phyloP scores from a whole-genome alignment of 176 grass and related monocot genomes.

The Urochloa ruziziensis region DNA sequence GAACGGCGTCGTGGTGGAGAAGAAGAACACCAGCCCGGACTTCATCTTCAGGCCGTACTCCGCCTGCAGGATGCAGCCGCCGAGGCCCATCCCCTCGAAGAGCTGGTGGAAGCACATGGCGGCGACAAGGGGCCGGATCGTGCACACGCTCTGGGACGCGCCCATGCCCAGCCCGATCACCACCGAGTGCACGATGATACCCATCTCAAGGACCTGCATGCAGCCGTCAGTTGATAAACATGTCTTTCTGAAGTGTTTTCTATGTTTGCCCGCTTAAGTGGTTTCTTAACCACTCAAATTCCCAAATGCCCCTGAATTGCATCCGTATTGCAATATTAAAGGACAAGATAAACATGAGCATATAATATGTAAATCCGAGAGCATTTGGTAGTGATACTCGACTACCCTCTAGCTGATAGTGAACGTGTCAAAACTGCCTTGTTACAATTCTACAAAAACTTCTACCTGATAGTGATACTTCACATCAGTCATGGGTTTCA shows the following conservation, averaged over 20 bases:
- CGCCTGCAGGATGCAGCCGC: conserved; percentile 76
- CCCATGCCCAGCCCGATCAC: conserved; percentile 73
- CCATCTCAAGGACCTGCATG: conserved; percentile 59
- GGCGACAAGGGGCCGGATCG: conserved; percentile 58
- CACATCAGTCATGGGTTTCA: neutral
- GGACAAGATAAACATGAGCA: no score
- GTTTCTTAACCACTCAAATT: no score
- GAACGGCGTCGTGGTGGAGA: neutral
- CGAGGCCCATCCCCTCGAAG: conserved; percentile 81
- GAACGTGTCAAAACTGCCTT: neutral
- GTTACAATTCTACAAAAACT: neutral
- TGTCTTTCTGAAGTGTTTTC: no score
- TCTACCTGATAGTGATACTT: neutral
- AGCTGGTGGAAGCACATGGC: conserved; percentile 78
- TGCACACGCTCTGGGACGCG: conserved; percentile 60
- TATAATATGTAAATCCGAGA: no score
- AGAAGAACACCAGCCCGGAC: neutral
- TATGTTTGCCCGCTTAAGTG: no score
- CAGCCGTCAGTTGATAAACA: no score
- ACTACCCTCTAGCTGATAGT: no score
- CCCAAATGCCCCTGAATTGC: no score
- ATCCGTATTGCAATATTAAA: no score
- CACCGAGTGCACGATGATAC: conserved; percentile 82
- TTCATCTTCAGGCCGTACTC: neutral
- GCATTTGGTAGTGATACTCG: no score